Conservation (phyloP, 2,329 filamentous ascomycete species). For the Claviceps monticola region DNA sequence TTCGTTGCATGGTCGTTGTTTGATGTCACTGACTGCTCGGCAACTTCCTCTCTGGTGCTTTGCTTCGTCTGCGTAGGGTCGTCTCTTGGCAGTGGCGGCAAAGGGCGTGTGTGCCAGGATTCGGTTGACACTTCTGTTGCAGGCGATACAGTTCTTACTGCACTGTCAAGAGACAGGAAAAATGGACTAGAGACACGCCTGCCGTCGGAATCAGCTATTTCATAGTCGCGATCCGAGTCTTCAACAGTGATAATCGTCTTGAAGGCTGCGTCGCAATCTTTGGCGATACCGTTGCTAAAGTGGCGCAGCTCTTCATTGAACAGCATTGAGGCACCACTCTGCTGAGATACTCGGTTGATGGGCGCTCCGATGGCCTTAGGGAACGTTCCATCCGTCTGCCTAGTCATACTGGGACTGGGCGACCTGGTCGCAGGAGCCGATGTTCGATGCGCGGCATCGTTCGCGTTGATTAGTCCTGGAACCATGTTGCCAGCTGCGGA, state of each 20-base stretch:
- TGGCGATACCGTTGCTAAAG: constrained; percentile 72
- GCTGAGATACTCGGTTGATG: constrained; percentile 1
- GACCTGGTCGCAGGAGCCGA: constrained; percentile 11
- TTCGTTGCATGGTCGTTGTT: constrained; percentile 12
- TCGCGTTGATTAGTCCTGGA: constrained; percentile 8
- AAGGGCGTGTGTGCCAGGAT: constrained; percentile 34
- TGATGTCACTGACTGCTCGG: constrained; percentile 13
- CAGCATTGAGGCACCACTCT: constrained; percentile 18
- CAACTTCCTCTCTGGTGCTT: constrained; percentile 8
- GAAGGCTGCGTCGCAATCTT: constrained; percentile 87
- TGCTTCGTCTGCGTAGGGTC: constrained; percentile 10
- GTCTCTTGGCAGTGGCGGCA: constrained; percentile 33
- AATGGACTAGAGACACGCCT: constrained; percentile 27
- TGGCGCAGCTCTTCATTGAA: constrained; percentile 66
- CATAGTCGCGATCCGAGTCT: constrained; percentile 20
- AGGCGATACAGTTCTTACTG: constrained; percentile 13
- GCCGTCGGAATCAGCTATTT: constrained; percentile 18
- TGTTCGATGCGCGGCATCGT: constrained; percentile 10
- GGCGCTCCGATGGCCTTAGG: constrained; percentile 13
- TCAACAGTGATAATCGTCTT: constrained; percentile 45
- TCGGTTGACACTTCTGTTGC: constrained; percentile 17
- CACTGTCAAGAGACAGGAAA: constrained; percentile 25
- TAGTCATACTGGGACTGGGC: constrained; percentile 17
- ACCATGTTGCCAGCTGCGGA: constrained; percentile 5
- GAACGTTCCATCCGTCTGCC: constrained; percentile 12